phyloP scores from a whole-genome alignment of 1,284 basidiomycete genomes.

The Sporisorium exsertum region DNA sequence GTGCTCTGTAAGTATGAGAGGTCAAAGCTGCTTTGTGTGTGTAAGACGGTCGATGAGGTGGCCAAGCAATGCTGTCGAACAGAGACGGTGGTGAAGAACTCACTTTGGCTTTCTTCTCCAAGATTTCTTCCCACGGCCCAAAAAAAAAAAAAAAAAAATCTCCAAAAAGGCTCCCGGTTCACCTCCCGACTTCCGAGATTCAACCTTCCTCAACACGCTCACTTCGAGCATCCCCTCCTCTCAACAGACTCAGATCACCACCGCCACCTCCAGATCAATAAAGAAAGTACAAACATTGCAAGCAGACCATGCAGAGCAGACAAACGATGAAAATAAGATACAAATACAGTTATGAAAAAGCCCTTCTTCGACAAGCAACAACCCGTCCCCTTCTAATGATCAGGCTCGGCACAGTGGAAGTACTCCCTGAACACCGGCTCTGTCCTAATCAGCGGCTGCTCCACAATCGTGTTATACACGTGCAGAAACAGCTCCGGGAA shows the following conservation, averaged over 20 bases:
- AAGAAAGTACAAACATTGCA: conserved; percentile 4
- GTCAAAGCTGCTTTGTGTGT: neutral
- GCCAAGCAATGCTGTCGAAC: neutral
- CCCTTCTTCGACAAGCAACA: neutral
- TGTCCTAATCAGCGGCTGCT: conserved; percentile 59
- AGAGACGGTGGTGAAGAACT: neutral
- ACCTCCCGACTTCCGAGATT: neutral
- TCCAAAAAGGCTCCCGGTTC: neutral
- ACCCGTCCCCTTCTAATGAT: conserved; percentile 21
- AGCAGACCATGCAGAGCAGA: neutral
- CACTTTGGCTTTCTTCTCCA: neutral
- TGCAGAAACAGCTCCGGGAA: conserved; percentile 92
- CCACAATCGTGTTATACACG: conserved; percentile 82
- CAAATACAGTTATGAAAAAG: conserved; percentile 27
- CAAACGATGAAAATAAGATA: neutral
- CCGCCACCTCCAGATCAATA: neutral
- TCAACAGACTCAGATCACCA: too few relatives aligned
- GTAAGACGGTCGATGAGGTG: neutral
- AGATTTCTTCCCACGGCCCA: neutral
- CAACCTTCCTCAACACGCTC: neutral
- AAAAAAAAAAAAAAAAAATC: conserved; percentile 9
- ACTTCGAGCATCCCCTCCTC: too few relatives aligned
- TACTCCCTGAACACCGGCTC: conserved; percentile 61
- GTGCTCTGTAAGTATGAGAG: neutral
- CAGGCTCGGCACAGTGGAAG: conserved; percentile 52